Percentiles rank a stretch among this genome's conserved stretches.
These are phyloP conservation scores for Fragilariopsis cylindrus DNA, from an alignment of 108 stramenopile species.

Conservation along the genomic window DNA sequence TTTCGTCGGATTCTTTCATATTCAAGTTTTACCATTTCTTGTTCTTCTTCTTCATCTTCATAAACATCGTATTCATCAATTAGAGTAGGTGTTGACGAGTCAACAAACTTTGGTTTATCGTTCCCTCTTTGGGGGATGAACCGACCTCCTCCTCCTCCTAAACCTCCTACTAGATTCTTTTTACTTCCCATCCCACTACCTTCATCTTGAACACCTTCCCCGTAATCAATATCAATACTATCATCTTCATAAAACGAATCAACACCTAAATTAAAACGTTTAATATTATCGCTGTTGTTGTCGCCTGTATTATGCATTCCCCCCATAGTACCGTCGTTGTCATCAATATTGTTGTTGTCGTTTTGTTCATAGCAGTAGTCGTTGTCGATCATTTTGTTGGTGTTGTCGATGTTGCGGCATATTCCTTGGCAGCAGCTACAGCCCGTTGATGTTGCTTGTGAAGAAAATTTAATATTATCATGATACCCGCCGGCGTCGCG, in stretches of 20 bases:
- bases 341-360: constrained; percentile 1
- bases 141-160: background rate
- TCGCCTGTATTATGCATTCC: background rate
- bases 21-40: constrained; percentile 28
- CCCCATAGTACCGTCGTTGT: constrained; percentile 2
- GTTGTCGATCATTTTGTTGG: background rate
- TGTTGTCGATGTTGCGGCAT: background rate
- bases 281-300: background rate
- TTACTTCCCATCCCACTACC: constrained; percentile 3
- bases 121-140: constrained; percentile 8
- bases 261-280: background rate
- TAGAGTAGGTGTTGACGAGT: constrained; percentile 51
- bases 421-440: constrained; percentile 1
- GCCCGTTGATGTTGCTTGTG: background rate
- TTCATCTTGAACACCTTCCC: constrained; percentile 2
- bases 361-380: background rate
- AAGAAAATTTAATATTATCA: background rate
- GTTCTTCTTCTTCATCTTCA: constrained; percentile 38
- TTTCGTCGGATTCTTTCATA: constrained; percentile 22
- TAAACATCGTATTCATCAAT: constrained; percentile 47
- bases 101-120: constrained; percentile 28
- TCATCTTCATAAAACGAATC: constrained; percentile 3
- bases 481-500: background rate
- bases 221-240: background rate
- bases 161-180: background rate